Conservation (phyloP, 1,284 basidiomycete species). For the Coriolopsis trogii region DNA sequence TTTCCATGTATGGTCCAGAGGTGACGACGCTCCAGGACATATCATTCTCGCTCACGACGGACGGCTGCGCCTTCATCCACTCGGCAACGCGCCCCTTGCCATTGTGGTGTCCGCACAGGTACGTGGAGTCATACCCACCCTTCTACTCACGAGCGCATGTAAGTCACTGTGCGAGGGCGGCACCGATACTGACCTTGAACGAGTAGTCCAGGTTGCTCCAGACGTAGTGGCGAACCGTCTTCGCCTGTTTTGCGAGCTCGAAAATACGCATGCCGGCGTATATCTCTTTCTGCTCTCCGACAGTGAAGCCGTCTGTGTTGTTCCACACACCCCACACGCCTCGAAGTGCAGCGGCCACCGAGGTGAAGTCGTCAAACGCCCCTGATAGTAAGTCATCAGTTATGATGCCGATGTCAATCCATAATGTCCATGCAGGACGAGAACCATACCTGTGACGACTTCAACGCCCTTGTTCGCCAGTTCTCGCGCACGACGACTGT, state of each 20-base stretch:
- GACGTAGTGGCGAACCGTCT: conserved; percentile 45
- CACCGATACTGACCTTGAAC: conserved; percentile 47
- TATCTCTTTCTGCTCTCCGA: conserved; percentile 46
- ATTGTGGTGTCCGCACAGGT: conserved; percentile 32
- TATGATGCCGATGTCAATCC: too few relatives aligned
- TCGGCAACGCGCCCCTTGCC: conserved; percentile 49
- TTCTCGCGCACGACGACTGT: conserved; percentile 38
- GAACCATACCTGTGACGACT: conserved; percentile 42
- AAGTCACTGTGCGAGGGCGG: too few relatives aligned
- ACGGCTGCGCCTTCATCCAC: conserved; percentile 44
- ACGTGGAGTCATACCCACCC: conserved; percentile 37
- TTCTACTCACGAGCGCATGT: conserved; percentile 28
- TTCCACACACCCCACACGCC: conserved; percentile 48
- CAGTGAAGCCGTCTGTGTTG: conserved; percentile 50
- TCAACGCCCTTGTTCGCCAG: conserved; percentile 44
- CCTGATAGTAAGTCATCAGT: conserved; percentile 12
- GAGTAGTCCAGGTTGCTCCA: conserved; percentile 50
- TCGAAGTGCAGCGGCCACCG: conserved; percentile 38
- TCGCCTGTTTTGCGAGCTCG: conserved; percentile 45
- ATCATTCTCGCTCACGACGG: conserved; percentile 36
- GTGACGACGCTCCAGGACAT: conserved; percentile 46
- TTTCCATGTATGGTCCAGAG: conserved; percentile 50
- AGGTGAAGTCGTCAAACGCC: conserved; percentile 33
- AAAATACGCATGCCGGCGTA: conserved; percentile 48
- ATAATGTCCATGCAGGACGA: not conserved